These are phyloP conservation scores for Ceratocystis harringtonii DNA, from an alignment of 2,329 filamentous ascomycete species.

Conservation along the genomic window DNA sequence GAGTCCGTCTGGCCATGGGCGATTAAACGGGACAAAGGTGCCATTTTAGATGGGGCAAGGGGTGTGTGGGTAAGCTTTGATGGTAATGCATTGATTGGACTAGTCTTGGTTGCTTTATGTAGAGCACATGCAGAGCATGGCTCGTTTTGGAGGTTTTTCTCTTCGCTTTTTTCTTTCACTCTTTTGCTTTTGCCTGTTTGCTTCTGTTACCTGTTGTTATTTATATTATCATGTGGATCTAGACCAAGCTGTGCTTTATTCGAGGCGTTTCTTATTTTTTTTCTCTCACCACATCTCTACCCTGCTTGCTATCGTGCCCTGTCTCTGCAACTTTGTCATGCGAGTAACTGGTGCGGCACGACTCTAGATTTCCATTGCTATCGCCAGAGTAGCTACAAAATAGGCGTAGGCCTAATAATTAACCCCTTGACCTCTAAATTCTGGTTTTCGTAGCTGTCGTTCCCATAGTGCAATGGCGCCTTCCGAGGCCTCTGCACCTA, in stretches of 20 bases:
- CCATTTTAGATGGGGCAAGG: slow-evolving; percentile 23
- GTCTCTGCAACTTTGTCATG: background rate
- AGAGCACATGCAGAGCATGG: background rate
- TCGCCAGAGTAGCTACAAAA: too few relatives aligned
- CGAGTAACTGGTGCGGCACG: background rate
- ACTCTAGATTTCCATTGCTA: background rate
- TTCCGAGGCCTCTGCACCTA: background rate
- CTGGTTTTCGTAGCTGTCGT: background rate
- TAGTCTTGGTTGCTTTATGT: slow-evolving; percentile 1
- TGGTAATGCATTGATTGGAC: background rate
- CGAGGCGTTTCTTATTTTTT: slow-evolving; percentile 5
- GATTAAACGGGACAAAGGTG: slow-evolving; percentile 28
- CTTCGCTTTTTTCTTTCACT: too few relatives aligned
- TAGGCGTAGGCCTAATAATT: too few relatives aligned
- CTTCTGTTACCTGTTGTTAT: background rate
- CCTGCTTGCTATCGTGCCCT: too few relatives aligned
- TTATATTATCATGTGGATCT: background rate
- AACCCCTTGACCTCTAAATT: background rate
- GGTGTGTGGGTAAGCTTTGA: background rate
- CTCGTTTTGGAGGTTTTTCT: background rate
- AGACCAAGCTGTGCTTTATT: slow-evolving; percentile 3
- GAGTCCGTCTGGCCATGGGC: slow-evolving; percentile 20
- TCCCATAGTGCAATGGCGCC: background rate
- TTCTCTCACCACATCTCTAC: too few relatives aligned
- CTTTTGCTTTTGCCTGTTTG: background rate